Evolutionary conservation across 2,329 filamentous ascomycete species (phyloP), one percentile per base, ranked within the genome.

Genomic region (Aspergillus sp.): DNA sequence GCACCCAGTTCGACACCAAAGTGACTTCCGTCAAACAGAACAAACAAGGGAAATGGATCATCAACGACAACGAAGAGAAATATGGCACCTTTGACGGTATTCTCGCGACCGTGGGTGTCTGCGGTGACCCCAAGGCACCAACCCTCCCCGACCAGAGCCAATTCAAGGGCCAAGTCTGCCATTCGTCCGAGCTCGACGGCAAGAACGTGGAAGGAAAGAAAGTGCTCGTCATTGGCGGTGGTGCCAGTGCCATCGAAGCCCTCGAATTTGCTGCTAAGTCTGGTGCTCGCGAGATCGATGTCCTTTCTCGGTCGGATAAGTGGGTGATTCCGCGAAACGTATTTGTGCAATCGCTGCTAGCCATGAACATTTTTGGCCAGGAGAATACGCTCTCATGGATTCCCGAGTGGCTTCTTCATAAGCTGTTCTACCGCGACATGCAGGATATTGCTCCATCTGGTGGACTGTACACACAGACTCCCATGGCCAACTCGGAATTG

Each of bases 281-380:
- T 38, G 75, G 81, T 3, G 87, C 86, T 0, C 70, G 73, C 5
- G 81, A 87, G 57, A 82, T 83, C 0, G 82, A 81, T 47, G 82
- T 94, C 29, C 76, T 94, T 7, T 81, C 87, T 0, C 77, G 88
- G 26, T 86, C 81, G 9, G 86, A 91, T 57, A 93, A 91, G 64
- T 91, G 86, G 87, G 87, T 93, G 52, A 90, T 91, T 44, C 88
- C 88, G 0, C 78, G 88, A 6, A 93, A 94, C 54, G 73, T 86
- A 0, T 42, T 93, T 39, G 74, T 93, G 43, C 83, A 94, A 61
- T 73, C 79, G 1, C 72, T 94, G 1, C 76, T 94, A 1, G 79
- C 85, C 2, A 70, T 88, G 57, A 94, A 94, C 64, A 77, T 93
- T 44, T 82, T 90, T 49, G 88, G 87, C 1, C 80, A 84, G 40